Base-by-base conservation (phyloP, 2,329 filamentous ascomycete genomes). In the Ciborinia camelliae region DNA sequence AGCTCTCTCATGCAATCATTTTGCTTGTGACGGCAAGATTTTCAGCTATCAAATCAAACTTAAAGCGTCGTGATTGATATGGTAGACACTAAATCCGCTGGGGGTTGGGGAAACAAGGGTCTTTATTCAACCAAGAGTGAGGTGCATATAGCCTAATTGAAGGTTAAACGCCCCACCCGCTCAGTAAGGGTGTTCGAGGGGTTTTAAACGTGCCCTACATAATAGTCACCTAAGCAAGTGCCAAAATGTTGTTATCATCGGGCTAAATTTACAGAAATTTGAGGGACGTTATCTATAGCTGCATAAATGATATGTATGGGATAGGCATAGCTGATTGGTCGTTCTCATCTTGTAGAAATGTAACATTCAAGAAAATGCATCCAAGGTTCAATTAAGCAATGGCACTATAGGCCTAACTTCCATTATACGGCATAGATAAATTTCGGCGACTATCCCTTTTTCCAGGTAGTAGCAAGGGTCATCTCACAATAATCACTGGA, bases 71-170 rank as follows among this genome's bases (percentile, higher is more conserved):
- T 26, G 26, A 47, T 47, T 18, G 39, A 47, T 48, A 26, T 47
- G 15, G 28, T 30, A 59, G 53, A 30, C 9, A 39, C 41, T 47
- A 35, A 12, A 12, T 10, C 14, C 14, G 41, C 26, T 35, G n/a
- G 55, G 51, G 28, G 15, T 47, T 23, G n/a, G 18, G 41, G 30
- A 53, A 45, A 23, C 30, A 53, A 53, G 30, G 15, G 30, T 51
- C 15, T 51, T 30, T 32, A 20, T 32, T n/a, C 26, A 45, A 43
- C 54, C 26, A 43, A 57, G 37, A 5, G 18, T 28, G 23, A 15
- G n/a, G 45, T 48, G 9, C 37, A 41, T 55, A 41, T 55, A 55
- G 53, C 37, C 53, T 35, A 55, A 41, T 55, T 26, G 23, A 55
- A 41, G 23, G 35, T 14, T 18, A 12, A 39, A 20, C 20, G 28